phyloP scores from a whole-genome alignment of 495 filamentous ascomycete species.

The Amorphotheca resinae region DNA sequence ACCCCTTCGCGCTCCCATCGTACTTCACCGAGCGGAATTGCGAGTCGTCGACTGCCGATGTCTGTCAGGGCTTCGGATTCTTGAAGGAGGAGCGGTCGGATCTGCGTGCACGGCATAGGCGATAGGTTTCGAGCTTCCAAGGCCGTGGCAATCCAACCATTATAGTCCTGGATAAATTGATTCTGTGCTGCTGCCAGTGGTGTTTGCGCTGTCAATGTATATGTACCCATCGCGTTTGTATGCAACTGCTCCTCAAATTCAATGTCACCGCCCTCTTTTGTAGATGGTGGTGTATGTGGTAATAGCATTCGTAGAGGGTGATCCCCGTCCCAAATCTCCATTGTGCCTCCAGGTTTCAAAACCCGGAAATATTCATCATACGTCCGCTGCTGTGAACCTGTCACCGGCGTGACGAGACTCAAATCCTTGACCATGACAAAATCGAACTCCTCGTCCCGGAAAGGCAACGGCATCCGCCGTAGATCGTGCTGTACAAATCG shows the following conservation, averaged over 20 bases:
- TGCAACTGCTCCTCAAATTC: conserved; percentile 46
- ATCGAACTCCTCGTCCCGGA: conserved; percentile 75
- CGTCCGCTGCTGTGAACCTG: conserved; percentile 42
- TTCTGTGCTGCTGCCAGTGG: conserved; percentile 70
- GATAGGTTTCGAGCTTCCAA: conserved; percentile 59
- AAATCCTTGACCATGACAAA: conserved; percentile 85
- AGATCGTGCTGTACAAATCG: conserved; percentile 80
- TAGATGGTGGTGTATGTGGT: conserved; percentile 52
- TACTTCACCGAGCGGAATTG: conserved; percentile 74
- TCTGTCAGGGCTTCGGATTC: conserved; percentile 59
- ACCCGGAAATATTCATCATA: conserved; percentile 70
- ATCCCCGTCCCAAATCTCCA: conserved; percentile 84
- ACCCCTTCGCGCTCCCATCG: conserved; percentile 78
- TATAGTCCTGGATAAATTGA: conserved; percentile 71
- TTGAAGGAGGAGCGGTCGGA: conserved; percentile 67
- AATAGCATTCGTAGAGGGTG: conserved; percentile 63
- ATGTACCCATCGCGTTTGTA: conserved; percentile 58
- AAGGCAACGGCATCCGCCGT: conserved; percentile 62
- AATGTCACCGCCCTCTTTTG: conserved; percentile 19
- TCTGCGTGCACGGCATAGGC: conserved; percentile 65
- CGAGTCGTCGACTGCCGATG: conserved; percentile 62
- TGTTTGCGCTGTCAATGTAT: conserved; percentile 70
- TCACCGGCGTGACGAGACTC: conserved; percentile 50
- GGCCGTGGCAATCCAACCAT: conserved; percentile 66
- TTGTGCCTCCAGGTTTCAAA: conserved; percentile 60